Base-by-base conservation (phyloP, 495 filamentous ascomycete genomes). In the Trichocladium uniseriatum region DNA sequence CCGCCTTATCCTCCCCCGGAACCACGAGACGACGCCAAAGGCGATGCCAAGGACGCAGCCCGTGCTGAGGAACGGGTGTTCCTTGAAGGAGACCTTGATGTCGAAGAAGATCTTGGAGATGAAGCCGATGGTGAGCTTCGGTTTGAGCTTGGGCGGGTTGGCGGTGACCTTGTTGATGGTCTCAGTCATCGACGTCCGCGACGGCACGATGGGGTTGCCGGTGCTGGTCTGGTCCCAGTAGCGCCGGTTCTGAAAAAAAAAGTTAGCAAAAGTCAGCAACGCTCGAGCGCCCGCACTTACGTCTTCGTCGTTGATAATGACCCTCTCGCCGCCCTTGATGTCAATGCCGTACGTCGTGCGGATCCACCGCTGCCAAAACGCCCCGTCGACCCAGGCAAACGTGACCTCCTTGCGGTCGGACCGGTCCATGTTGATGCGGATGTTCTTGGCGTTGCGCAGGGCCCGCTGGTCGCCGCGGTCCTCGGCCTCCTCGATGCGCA, bases 381-480 rank as follows among this genome's bases (percentile, higher is more conserved):
- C 80, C 41, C 89, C 89, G 65, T 98, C 92, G 7, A 97, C 87
- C 94, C 94, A 97, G n/a, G 94, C 92, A 69, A 98, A 98, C 4
- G 82, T 76, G 20, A 96, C 88, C 57, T 92, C 83, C 66, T 92
- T 95, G 58, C 83, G 84, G 60, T 88, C 81, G 45, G 87, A 77
- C 59, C 86, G 80, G 53, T 89, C 81, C 75, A 96, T 91, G 48
- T 85, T 86, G 60, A 97, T 89, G 6, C 81, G 78, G 65, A 94
- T 95, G 53, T 80, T 84, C 73, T 98, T 98, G 19, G 92, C 94
- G n/a, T 79, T 73, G 37, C 87, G 76, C 45, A 95, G 62, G 6
- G 87, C 89, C 31, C 88, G 78, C 64, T 96, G 83, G 64, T 98
- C 94, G 62, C 86, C 82, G 27, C 87, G 81, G 62, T 96, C 94